phyloP scores from a whole-genome alignment of 2,329 filamentous ascomycete genomes.

The Pseudogymnoascus sp. region DNA sequence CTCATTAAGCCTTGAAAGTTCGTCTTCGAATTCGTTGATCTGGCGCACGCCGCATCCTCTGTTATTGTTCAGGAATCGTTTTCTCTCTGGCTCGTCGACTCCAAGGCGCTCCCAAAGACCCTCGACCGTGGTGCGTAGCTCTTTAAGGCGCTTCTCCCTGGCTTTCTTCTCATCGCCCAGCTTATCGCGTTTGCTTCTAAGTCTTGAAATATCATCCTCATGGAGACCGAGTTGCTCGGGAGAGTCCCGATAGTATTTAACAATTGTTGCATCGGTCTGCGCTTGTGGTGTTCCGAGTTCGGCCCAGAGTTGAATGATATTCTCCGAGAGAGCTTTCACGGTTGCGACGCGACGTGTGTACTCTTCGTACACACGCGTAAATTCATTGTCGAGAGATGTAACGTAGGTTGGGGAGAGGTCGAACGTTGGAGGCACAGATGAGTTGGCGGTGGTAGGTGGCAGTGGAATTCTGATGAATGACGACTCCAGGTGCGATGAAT shows the following conservation, averaged over 20 bases:
- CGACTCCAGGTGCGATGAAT: slow-evolving; percentile 88
- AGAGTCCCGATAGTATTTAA: slow-evolving; percentile 81
- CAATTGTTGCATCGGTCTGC: slow-evolving; percentile 79
- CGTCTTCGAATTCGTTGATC: slow-evolving; percentile 94
- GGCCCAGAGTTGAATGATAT: slow-evolving; percentile 91
- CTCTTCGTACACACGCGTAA: slow-evolving; percentile 92
- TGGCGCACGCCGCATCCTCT: slow-evolving; percentile 83
- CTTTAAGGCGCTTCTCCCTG: slow-evolving; percentile 66
- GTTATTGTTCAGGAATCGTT: slow-evolving; percentile 77
- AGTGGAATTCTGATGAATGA: slow-evolving; percentile 80
- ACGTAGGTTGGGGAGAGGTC: slow-evolving; percentile 90
- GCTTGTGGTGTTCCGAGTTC: slow-evolving; percentile 91
- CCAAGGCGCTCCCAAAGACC: slow-evolving; percentile 82
- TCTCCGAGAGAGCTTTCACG: slow-evolving; percentile 67
- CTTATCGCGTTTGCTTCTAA: slow-evolving; percentile 70
- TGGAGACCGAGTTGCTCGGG: slow-evolving; percentile 93
- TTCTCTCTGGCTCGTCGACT: slow-evolving; percentile 73
- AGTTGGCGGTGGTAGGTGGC: slow-evolving; percentile 71
- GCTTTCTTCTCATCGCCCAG: slow-evolving; percentile 80
- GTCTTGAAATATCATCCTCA: slow-evolving; percentile 69
- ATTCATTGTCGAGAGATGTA: slow-evolving; percentile 78
- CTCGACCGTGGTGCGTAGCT: slow-evolving; percentile 72
- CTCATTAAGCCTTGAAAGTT: slow-evolving; percentile 77
- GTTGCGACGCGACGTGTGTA: slow-evolving; percentile 75
- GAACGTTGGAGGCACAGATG: slow-evolving; percentile 72